Conservation (phyloP, 495 filamentous ascomycete genomes). For the Durotheca rogersii region DNA sequence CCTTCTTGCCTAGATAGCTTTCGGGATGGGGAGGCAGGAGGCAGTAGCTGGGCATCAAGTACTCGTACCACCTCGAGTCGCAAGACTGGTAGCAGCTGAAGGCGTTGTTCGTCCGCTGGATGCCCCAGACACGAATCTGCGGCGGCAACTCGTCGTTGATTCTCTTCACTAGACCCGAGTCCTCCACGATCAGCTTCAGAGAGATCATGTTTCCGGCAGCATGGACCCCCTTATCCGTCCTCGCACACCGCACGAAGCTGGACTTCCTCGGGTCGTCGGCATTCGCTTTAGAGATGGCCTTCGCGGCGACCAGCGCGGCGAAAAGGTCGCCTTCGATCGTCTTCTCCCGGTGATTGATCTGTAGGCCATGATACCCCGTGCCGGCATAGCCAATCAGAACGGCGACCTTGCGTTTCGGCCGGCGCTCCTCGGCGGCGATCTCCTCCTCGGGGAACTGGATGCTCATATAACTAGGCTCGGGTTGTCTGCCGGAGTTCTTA, state of each 20-base stretch:
- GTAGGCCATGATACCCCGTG: constrained; percentile 96
- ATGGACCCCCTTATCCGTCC: constrained; percentile 97
- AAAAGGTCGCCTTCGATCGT: constrained; percentile 98
- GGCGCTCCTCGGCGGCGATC: constrained; percentile 78
- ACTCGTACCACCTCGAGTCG: constrained; percentile 94
- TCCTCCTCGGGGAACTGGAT: constrained; percentile 61
- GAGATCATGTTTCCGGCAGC: constrained; percentile 96
- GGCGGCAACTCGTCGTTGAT: constrained; percentile 83
- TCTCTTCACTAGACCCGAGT: constrained; percentile 78
- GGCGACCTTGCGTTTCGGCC: constrained; percentile 93
- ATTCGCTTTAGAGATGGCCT: constrained; percentile 94
- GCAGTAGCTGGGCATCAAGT: constrained; percentile 86
- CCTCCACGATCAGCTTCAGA: constrained; percentile 92
- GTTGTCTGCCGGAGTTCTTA: constrained; percentile 47
- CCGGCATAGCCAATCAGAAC: constrained; percentile 93
- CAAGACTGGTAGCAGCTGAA: constrained; percentile 93
- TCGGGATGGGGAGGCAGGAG: constrained; percentile 89
- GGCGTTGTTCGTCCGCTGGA: constrained; percentile 75
- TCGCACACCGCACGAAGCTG: constrained; percentile 85
- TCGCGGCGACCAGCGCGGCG: constrained; percentile 80
- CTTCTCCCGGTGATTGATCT: constrained; percentile 74
- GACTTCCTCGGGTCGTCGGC: constrained; percentile 96
- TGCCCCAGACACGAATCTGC: constrained; percentile 93
- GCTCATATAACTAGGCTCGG: constrained; percentile 50
- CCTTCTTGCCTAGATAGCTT: constrained; percentile 76